A percentile compares a stretch with the other conserved stretches of the same genome.
phyloP scores from a whole-genome alignment of 805 yeast genomes.

The Wickerhamiella sorbophila region DNA sequence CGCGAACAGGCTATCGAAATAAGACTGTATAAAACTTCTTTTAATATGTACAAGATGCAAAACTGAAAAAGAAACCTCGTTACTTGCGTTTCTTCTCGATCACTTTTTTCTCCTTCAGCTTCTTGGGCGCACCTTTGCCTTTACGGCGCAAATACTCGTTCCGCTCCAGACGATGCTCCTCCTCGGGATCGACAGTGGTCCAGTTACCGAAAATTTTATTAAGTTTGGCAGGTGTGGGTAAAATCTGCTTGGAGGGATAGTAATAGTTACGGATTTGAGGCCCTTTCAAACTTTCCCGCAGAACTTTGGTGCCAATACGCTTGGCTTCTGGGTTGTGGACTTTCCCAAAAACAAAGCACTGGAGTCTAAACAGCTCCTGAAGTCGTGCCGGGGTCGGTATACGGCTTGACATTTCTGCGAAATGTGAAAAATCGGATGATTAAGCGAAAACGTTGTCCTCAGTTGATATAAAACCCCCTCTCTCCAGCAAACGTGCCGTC shows the following conservation, averaged over 20 bases:
- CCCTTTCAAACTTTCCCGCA: slow-evolving; percentile 23
- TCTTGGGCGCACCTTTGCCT: slow-evolving; percentile 24
- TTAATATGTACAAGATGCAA: background rate
- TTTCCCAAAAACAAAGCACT: slow-evolving; percentile 21
- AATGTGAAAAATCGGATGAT: background rate
- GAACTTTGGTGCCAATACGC: slow-evolving; percentile 24
- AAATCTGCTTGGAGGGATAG: slow-evolving; percentile 17
- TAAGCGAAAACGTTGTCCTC: too few relatives aligned
- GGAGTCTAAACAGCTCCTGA: slow-evolving; percentile 19
- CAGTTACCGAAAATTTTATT: slow-evolving; percentile 13
- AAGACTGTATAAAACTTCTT: background rate
- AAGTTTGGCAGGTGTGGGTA: slow-evolving; percentile 17
- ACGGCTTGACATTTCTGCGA: background rate
- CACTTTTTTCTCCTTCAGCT: slow-evolving; percentile 20
- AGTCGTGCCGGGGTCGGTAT: slow-evolving; percentile 16
- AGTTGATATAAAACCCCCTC: too few relatives aligned
- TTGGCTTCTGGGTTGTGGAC: slow-evolving; percentile 23
- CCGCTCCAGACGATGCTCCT: slow-evolving; percentile 15
- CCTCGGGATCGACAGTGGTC: slow-evolving; percentile 18
- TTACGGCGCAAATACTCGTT: slow-evolving; percentile 17
- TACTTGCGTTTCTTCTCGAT: slow-evolving; percentile 13
- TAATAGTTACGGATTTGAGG: slow-evolving; percentile 23
- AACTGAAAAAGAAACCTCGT: background rate
- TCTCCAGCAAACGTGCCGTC: too few relatives aligned
- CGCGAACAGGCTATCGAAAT: background rate